phyloP scores from a whole-genome alignment of 2,329 filamentous ascomycete species.

The Epicoccum sorghinum region DNA sequence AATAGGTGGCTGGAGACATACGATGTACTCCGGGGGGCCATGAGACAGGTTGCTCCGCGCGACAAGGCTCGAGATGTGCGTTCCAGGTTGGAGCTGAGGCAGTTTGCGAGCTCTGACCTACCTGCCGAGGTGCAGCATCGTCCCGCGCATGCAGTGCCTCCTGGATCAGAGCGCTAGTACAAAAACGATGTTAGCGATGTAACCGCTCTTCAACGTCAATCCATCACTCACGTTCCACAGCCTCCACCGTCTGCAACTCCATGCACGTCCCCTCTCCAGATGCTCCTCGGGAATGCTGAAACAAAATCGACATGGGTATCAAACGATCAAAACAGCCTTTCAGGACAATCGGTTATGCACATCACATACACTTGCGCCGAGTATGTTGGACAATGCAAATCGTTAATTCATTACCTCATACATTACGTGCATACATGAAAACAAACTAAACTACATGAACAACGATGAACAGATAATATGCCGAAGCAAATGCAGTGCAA shows the following conservation, averaged over 20 bases:
- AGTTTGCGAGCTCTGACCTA: constrained; percentile 6
- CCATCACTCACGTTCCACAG: constrained; percentile 13
- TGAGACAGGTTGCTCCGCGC: not conserved
- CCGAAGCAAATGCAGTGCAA: constrained; percentile 21
- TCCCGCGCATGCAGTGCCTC: constrained; percentile 11
- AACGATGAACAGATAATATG: constrained; percentile 23
- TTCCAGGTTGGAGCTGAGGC: not conserved
- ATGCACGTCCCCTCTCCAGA: constrained; percentile 14
- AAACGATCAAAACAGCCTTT: constrained; percentile 1
- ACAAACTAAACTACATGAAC: constrained; percentile 34
- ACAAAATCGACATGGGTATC: constrained; percentile 1
- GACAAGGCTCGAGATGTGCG: not conserved
- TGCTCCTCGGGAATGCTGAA: constrained; percentile 16
- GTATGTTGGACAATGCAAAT: not conserved
- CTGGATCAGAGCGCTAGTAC: constrained; percentile 6
- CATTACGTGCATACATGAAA: constrained; percentile 27
- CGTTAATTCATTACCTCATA: constrained; percentile 30
- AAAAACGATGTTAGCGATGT: constrained; percentile 6
- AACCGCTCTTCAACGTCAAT: constrained; percentile 16
- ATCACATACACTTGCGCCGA: not conserved
- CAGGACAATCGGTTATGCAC: not conserved
- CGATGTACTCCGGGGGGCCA: too few relatives aligned
- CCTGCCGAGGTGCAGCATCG: constrained; percentile 10
- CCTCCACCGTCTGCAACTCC: constrained; percentile 13
- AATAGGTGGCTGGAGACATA: constrained; percentile 3